Evolutionary conservation across 768 basidiomycete genomes (phyloP).

Genomic region (Tylopilus sp.): DNA sequence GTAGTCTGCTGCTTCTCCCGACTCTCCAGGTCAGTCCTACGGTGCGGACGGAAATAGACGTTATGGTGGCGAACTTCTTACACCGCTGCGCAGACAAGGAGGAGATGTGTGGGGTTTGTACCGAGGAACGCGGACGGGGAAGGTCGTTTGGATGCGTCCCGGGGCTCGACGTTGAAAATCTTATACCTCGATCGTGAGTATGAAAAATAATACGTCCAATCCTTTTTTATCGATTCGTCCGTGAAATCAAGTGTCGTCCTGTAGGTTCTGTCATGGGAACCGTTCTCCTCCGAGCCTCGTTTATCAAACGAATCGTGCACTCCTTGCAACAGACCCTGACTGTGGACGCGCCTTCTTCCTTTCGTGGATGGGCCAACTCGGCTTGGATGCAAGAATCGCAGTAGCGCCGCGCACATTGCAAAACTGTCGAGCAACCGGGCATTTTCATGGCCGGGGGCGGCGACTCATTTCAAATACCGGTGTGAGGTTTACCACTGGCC

Average conservation of each 20-base stretch:
- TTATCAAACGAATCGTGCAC: neutral
- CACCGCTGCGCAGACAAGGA: slow-evolving; percentile 15
- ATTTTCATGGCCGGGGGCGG: neutral
- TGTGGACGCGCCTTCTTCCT: neutral
- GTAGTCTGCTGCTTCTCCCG: neutral
- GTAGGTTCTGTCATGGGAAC: neutral
- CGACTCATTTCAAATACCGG: neutral
- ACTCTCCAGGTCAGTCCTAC: neutral
- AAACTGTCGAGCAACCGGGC: too few relatives aligned
- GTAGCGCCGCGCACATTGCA: neutral
- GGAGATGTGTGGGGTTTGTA: slow-evolving; percentile 5
- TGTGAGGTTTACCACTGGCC: neutral
- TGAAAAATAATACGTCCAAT: neutral
- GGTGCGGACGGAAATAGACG: neutral
- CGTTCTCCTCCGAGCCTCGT: slow-evolving; percentile 6
- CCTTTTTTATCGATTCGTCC: slow-evolving; percentile 2
- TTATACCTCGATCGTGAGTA: slow-evolving; percentile 5
- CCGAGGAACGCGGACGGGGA: neutral
- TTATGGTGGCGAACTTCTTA: neutral
- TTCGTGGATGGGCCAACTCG: neutral
- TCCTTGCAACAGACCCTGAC: neutral
- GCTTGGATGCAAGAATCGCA: neutral
- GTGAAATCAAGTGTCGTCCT: slow-evolving; percentile 1
- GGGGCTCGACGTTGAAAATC: neutral
- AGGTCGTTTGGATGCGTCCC: neutral